A percentile compares a stretch with the other conserved stretches of the same genome.
Conservation (phyloP, 2,329 filamentous ascomycete genomes). For the Colletotrichum camelliae region DNA sequence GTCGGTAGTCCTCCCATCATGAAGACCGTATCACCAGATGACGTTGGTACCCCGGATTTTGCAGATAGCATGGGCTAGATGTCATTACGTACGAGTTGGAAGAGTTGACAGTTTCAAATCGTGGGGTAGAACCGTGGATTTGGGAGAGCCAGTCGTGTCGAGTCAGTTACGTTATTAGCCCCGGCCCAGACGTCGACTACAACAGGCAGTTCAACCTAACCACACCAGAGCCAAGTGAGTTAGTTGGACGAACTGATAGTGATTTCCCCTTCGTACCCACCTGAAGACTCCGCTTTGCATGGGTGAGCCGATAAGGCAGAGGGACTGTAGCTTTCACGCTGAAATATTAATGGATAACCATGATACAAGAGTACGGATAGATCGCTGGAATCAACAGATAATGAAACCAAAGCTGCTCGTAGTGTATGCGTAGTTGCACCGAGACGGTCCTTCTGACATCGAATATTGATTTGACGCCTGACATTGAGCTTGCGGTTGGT, state of each 20-base stretch:
- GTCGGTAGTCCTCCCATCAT: not conserved
- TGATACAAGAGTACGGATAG: not conserved
- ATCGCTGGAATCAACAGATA: not conserved
- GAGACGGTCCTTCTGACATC: rapidly evolving
- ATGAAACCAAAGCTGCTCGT: not conserved
- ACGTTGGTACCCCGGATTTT: not conserved
- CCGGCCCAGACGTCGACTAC: not conserved
- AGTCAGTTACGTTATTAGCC: not conserved
- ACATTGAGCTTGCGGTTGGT: not conserved
- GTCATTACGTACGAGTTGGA: not conserved
- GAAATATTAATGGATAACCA: not conserved
- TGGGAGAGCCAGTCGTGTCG: not conserved
- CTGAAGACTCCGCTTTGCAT: not conserved
- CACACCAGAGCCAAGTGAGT: not conserved
- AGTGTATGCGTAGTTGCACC: rapidly evolving
- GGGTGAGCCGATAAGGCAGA: not conserved
- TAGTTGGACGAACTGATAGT: not conserved
- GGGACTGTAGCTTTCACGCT: not conserved
- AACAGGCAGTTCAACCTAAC: not conserved
- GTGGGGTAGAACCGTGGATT: not conserved
- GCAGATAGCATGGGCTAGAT: not conserved
- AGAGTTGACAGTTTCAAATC: not conserved
- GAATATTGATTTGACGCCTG: not conserved
- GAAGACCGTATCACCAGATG: not conserved
- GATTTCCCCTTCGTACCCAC: not conserved